Evolutionary conservation across 305 asterid genomes (phyloP).

Genomic region (Plantago rigida): DNA sequence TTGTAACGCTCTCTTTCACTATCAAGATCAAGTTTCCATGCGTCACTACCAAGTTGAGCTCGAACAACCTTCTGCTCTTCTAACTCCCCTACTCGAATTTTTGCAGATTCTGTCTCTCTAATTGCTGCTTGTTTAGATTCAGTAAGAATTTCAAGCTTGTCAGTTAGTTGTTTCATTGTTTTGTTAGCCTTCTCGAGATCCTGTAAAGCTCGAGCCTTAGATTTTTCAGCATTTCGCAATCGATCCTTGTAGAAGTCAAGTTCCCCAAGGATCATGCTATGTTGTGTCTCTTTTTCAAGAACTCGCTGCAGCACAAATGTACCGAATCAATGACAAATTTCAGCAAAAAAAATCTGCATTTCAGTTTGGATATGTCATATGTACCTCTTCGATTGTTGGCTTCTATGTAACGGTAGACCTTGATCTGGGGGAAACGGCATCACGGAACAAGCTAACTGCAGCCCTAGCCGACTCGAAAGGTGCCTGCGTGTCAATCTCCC

Average conservation of each 20-base stretch:
- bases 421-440: conserved; percentile 43
- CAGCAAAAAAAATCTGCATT: neutral
- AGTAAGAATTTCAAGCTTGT: conserved; percentile 53
- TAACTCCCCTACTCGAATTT: conserved; percentile 40
- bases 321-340: neutral
- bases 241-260: conserved; percentile 45
- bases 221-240: conserved; percentile 40
- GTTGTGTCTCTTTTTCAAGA: conserved; percentile 70
- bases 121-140: conserved; percentile 61
- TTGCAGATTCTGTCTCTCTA: conserved; percentile 44
- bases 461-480: conserved; percentile 86
- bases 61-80: conserved; percentile 38
- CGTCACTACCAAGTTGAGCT: conserved; percentile 41
- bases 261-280: conserved; percentile 53
- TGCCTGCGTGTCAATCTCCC: conserved; percentile 82
- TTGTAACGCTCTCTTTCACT: conserved; percentile 48
- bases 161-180: conserved; percentile 56
- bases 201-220: conserved; percentile 48
- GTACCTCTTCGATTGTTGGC: conserved; percentile 67
- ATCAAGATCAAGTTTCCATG: conserved; percentile 51
- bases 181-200: conserved; percentile 62
- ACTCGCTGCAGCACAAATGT: conserved; percentile 44
- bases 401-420: conserved; percentile 29
- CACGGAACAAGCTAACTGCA: conserved; percentile 76
- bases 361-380: neutral